phyloP scores from a whole-genome alignment of 352 stramenopile genomes.

The Phytophthora brassicae region DNA sequence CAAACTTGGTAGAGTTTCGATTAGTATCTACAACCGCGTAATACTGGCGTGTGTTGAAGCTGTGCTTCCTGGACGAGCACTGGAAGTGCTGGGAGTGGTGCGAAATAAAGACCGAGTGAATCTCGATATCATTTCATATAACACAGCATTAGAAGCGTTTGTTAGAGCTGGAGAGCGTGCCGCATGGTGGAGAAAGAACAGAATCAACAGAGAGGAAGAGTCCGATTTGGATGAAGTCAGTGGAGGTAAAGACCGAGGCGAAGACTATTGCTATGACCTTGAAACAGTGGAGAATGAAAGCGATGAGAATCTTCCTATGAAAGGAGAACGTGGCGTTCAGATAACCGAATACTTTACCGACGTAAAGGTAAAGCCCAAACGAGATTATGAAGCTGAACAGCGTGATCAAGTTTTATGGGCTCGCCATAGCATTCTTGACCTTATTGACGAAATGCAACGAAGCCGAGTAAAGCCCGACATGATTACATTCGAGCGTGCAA shows the following conservation, averaged over 20 bases:
- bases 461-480: slow-evolving; percentile 35
- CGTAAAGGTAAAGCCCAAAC: not conserved
- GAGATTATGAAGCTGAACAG: slow-evolving; percentile 12
- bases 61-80: slow-evolving; percentile 34
- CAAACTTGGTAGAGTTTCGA: slow-evolving; percentile 39
- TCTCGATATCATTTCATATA: slow-evolving; percentile 56
- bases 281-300: slow-evolving; percentile 1
- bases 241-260: slow-evolving; percentile 13
- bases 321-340: not conserved
- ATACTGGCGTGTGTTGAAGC: slow-evolving; percentile 56
- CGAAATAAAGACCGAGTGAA: slow-evolving; percentile 22
- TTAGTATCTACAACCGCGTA: slow-evolving; percentile 58
- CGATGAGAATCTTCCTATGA: slow-evolving; percentile 1
- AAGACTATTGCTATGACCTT: slow-evolving; percentile 2
- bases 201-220: slow-evolving; percentile 16
- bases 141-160: slow-evolving; percentile 59
- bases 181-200: slow-evolving; percentile 28
- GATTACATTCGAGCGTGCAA: slow-evolving; percentile 34
- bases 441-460: slow-evolving; percentile 43
- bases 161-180: slow-evolving; percentile 26
- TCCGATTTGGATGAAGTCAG: slow-evolving; percentile 12
- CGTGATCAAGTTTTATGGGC: slow-evolving; percentile 28
- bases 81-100: slow-evolving; percentile 51
- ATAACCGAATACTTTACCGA: not conserved
- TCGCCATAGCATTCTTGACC: slow-evolving; percentile 22